phyloP scores from a whole-genome alignment of 257 asterid genomes.

The Echites panduratus region DNA sequence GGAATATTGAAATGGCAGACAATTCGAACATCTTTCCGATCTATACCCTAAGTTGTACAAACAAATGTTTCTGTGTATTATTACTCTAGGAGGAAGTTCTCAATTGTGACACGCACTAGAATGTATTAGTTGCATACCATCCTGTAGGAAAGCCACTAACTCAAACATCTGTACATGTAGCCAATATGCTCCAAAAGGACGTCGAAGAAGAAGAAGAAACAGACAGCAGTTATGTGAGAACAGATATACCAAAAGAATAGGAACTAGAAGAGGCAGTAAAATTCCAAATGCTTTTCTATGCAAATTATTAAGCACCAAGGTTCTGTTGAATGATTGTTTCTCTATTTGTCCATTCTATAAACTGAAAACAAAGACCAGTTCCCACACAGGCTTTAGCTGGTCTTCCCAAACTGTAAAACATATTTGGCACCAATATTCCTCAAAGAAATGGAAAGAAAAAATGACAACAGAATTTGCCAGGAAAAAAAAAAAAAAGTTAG shows the following conservation, averaged over 20 bases:
- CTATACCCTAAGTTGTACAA: slow-evolving; percentile 64
- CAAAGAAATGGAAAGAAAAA: background rate
- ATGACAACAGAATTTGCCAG: background rate
- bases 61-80: slow-evolving; percentile 10
- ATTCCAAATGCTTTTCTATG: background rate
- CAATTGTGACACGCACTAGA: slow-evolving; percentile 3
- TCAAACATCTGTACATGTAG: slow-evolving; percentile 30
- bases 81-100: slow-evolving; percentile 15
- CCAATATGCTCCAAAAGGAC: slow-evolving; percentile 39
- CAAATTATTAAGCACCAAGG: background rate
- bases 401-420: background rate
- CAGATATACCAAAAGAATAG: slow-evolving; percentile 10
- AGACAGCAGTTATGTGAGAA: slow-evolving; percentile 19
- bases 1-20: slow-evolving; percentile 95
- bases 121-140: slow-evolving; percentile 58
- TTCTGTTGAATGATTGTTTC: background rate
- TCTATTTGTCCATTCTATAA: background rate
- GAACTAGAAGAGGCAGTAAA: background rate
- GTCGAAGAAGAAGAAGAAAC: slow-evolving; percentile 23
- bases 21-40: slow-evolving; percentile 86
- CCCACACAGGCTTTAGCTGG: background rate
- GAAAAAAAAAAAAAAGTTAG: background rate
- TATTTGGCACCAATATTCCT: background rate
- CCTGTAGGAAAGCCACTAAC: slow-evolving; percentile 54
- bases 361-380: background rate